A percentile compares a stretch with the other conserved stretches of the same genome.
Conservation (phyloP, 306 rosid genomes). For the Hippophae tibetana region DNA sequence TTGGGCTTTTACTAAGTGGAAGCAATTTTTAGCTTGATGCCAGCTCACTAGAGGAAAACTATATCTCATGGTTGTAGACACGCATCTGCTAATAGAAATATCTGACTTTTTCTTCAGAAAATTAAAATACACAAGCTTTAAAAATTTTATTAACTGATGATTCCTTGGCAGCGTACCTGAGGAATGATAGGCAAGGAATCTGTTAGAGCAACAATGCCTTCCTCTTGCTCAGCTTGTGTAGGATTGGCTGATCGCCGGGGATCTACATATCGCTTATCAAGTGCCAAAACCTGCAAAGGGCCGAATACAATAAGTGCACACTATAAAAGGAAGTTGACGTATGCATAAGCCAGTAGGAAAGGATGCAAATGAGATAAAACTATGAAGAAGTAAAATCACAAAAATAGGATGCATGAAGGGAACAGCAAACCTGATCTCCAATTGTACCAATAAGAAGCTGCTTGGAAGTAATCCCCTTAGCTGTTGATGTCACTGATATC, state of each 20-base stretch:
- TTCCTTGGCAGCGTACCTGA: conserved; percentile 39
- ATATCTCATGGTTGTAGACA: too few species aligned
- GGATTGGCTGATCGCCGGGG: conserved; percentile 86
- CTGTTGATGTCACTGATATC: conserved; percentile 75
- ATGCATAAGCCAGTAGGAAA: not conserved
- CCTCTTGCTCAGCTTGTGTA: conserved; percentile 80
- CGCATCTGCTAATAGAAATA: too few species aligned
- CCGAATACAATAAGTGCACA: not conserved
- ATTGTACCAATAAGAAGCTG: conserved; percentile 91
- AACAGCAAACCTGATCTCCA: conserved; percentile 72
- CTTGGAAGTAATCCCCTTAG: conserved; percentile 95
- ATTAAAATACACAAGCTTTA: too few species aligned
- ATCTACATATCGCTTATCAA: conserved; percentile 86
- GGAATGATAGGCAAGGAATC: conserved; percentile 88
- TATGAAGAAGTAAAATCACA: not conserved
- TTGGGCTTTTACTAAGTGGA: too few species aligned
- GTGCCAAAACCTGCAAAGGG: conserved; percentile 70
- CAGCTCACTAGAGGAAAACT: too few species aligned
- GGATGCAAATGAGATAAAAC: conserved; percentile 1
- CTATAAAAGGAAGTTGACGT: not conserved
- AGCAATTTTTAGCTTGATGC: too few species aligned
- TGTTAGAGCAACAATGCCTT: conserved; percentile 89
- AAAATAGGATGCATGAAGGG: conserved; percentile 12
- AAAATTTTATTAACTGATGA: too few species aligned
- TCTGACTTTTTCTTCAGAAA: too few species aligned